Evolutionary conservation across 331 rosid species (phyloP).

Genomic region (Rhamnella rubrinervis): DNA sequence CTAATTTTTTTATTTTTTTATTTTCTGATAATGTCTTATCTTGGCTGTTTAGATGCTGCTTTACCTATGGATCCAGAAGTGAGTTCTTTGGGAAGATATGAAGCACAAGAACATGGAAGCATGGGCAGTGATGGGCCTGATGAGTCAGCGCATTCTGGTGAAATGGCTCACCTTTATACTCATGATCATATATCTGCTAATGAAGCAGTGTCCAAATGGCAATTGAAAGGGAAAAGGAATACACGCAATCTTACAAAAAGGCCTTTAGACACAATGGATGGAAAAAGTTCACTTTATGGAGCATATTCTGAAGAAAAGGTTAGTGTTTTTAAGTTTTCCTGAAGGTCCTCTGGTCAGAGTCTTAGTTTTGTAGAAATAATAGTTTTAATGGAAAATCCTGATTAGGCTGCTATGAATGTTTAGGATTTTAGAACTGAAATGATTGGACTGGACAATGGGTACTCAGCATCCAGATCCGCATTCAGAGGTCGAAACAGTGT

Average conservation of each 20-base stretch:
- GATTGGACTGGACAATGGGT: constrained; percentile 54
- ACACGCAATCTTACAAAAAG: constrained; percentile 65
- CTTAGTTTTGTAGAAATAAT: constrained; percentile 29
- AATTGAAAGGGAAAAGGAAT: constrained; percentile 89
- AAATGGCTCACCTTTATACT: constrained; percentile 60
- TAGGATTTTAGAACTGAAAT: constrained; percentile 33
- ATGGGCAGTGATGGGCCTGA: constrained; percentile 68
- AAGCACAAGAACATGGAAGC: constrained; percentile 59
- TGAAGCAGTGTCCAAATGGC: constrained; percentile 96
- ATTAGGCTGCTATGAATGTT: constrained; percentile 33
- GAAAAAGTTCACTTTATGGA: constrained; percentile 45
- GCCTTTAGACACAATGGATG: constrained; percentile 44
- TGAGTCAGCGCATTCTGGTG: constrained; percentile 62
- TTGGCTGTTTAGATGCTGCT: constrained; percentile 36
- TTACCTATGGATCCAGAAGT: constrained; percentile 50
- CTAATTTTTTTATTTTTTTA: neutral
- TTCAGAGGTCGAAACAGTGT: constrained; percentile 41
- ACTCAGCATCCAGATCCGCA: constrained; percentile 48
- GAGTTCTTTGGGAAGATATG: constrained; percentile 44
- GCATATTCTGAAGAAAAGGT: constrained; percentile 54
- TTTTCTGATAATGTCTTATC: constrained; percentile 9
- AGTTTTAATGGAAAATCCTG: constrained; percentile 40
- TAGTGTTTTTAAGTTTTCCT: constrained; percentile 27
- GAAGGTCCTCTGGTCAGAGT: constrained; percentile 26
- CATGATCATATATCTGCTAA: constrained; percentile 52